Conservation (phyloP, 1,139 yeast species). For the Nakaseomyces bracarensis region DNA sequence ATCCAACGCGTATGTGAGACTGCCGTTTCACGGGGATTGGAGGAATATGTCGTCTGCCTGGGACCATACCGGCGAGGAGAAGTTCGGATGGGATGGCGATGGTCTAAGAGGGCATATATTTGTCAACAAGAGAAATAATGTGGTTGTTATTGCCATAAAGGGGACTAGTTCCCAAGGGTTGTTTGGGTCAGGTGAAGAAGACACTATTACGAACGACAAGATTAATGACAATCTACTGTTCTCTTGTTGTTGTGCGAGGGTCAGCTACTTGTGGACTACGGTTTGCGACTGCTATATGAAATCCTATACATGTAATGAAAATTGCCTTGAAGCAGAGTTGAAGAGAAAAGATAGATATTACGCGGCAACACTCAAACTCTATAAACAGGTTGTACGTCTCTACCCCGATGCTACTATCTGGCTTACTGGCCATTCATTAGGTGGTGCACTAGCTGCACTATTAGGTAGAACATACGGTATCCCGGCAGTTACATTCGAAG, state of each 20-base stretch:
- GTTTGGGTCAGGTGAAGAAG: slow-evolving; percentile 66
- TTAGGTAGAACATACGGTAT: slow-evolving; percentile 84
- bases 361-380: slow-evolving; percentile 70
- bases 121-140: slow-evolving; percentile 51
- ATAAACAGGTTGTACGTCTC: slow-evolving; percentile 55
- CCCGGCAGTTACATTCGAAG: slow-evolving; percentile 85
- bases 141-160: slow-evolving; percentile 75
- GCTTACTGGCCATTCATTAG: slow-evolving; percentile 94
- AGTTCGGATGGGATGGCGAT: slow-evolving; percentile 78
- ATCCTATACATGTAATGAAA: slow-evolving; percentile 82
- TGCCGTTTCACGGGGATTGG: slow-evolving; percentile 83
- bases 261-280: slow-evolving; percentile 85
- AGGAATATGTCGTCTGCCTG: slow-evolving; percentile 64
- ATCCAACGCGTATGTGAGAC: slow-evolving; percentile 80
- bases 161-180: slow-evolving; percentile 89
- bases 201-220: slow-evolving; percentile 74
- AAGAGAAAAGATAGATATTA: slow-evolving; percentile 72
- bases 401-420: slow-evolving; percentile 75
- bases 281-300: slow-evolving; percentile 90
- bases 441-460: slow-evolving; percentile 78
- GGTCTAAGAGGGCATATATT: slow-evolving; percentile 91
- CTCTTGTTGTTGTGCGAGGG: slow-evolving; percentile 94
- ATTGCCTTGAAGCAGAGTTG: slow-evolving; percentile 73
- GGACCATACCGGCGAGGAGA: slow-evolving; percentile 33
- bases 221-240: slow-evolving; percentile 79